phyloP scores from a whole-genome alignment of 129 eudicot species.

The Flaveria sonorensis region DNA sequence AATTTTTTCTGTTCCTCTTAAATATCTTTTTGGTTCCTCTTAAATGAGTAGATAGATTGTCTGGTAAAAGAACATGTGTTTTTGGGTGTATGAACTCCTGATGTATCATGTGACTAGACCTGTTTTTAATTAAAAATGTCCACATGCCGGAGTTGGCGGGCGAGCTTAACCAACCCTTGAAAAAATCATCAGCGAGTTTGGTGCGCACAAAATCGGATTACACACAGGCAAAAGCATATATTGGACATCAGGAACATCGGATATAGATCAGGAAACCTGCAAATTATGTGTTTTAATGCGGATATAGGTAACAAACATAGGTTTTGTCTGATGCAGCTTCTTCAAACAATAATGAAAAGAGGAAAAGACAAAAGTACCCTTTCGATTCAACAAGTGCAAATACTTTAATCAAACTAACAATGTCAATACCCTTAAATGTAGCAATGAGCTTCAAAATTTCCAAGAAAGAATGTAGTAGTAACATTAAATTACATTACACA shows the following conservation, averaged over 20 bases:
- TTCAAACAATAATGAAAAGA: neutral
- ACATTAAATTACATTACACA: constrained; percentile 28
- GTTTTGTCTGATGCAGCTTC: neutral
- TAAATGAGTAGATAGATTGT: no score
- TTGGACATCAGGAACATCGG: neutral
- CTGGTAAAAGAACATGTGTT: no score
- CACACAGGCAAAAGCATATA: neutral
- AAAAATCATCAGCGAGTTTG: neutral
- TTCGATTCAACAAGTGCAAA: neutral
- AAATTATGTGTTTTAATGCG: neutral
- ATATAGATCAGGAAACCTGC: neutral
- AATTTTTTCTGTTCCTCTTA: no score
- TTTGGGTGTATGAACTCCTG: neutral
- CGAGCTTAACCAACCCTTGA: neutral
- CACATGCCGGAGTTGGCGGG: neutral
- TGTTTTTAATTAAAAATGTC: no score
- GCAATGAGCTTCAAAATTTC: constrained; percentile 39
- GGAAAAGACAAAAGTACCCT: constrained; percentile 5
- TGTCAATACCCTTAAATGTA: constrained; percentile 24
- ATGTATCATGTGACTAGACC: neutral
- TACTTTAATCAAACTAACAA: neutral
- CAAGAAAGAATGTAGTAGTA: constrained; percentile 37
- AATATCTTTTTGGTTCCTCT: no score
- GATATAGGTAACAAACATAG: neutral
- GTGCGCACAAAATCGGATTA: neutral